A percentile compares a stretch with the other conserved stretches of the same genome.
These are phyloP conservation scores for Candida andamanensis DNA, from an alignment of 805 yeast species.

Conservation along the genomic window DNA sequence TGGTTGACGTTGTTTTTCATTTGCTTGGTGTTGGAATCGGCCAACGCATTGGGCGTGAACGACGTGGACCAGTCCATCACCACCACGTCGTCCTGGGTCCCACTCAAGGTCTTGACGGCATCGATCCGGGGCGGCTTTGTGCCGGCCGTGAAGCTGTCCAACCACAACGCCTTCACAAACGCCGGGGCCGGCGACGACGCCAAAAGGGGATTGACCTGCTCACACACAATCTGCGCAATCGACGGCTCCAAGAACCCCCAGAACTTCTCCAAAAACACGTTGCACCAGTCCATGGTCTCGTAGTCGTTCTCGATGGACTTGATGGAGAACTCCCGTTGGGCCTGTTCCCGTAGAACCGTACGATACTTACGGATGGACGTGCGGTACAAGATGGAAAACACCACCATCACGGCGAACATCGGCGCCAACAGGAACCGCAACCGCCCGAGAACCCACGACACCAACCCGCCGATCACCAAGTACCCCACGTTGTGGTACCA, in stretches of 20 bases:
- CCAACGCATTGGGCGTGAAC: constrained; percentile 84
- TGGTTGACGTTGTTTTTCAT: constrained; percentile 81
- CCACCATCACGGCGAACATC: constrained; percentile 63
- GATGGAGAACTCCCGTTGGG: constrained; percentile 81
- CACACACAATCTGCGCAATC: constrained; percentile 77
- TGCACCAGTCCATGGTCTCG: constrained; percentile 95
- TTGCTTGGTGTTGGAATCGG: constrained; percentile 83
- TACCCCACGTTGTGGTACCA: constrained; percentile 92
- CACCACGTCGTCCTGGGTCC: constrained; percentile 87
- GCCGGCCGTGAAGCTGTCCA: constrained; percentile 86
- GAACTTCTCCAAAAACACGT: constrained; percentile 80
- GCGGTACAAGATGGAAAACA: constrained; percentile 69
- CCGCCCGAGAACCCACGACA: constrained; percentile 78
- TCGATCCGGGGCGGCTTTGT: constrained; percentile 95
- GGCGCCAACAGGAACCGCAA: constrained; percentile 75
- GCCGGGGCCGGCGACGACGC: constrained; percentile 77
- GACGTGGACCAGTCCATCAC: constrained; percentile 98
- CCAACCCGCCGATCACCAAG: constrained; percentile 57
- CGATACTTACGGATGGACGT: constrained; percentile 80
- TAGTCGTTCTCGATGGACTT: constrained; percentile 79
- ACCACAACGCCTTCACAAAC: constrained; percentile 77
- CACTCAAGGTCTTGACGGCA: constrained; percentile 79
- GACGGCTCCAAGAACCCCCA: constrained; percentile 92
- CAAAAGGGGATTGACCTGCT: constrained; percentile 77
- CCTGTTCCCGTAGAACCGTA: constrained; percentile 64